These are phyloP conservation scores for Neurospora sp. DNA, from an alignment of 2,329 filamentous ascomycete genomes.

Conservation along the genomic window DNA sequence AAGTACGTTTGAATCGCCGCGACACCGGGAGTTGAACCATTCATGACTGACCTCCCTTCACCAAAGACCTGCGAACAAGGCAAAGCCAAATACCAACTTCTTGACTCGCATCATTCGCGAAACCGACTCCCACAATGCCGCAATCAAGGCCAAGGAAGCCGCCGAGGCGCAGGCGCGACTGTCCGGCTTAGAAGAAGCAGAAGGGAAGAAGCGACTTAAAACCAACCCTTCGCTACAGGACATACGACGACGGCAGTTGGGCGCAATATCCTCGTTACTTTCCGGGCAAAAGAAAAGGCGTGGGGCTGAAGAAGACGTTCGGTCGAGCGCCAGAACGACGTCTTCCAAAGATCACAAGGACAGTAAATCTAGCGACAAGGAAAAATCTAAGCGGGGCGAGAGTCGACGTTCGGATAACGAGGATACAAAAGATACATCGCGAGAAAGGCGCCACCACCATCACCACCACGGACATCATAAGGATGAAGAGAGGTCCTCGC, in stretches of 20 bases:
- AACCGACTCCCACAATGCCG: slow-evolving; percentile 81
- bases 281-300: slow-evolving; percentile 30
- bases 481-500: slow-evolving; percentile 3
- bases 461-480: not conserved
- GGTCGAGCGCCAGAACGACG: not conserved
- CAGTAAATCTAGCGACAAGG: slow-evolving; percentile 14
- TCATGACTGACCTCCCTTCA: slow-evolving; percentile 2
- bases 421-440: not conserved
- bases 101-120: slow-evolving; percentile 79
- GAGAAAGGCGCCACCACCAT: not conserved
- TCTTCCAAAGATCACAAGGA: slow-evolving; percentile 9
- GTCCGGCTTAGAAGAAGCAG: slow-evolving; percentile 43
- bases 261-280: slow-evolving; percentile 50
- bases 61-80: slow-evolving; percentile 53
- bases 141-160: slow-evolving; percentile 72
- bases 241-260: slow-evolving; percentile 47
- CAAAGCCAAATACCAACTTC: slow-evolving; percentile 88
- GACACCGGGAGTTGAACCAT: not conserved
- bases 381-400: not conserved
- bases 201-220: slow-evolving; percentile 34
- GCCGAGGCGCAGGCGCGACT: slow-evolving; percentile 67
- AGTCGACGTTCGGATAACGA: not conserved
- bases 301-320: slow-evolving; percentile 1
- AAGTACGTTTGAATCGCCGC: slow-evolving; percentile 29
- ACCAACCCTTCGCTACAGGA: slow-evolving; percentile 38